These are phyloP conservation scores for Dacryopinax primogenitus DNA, from an alignment of 768 basidiomycete genomes.

Conservation along the genomic window DNA sequence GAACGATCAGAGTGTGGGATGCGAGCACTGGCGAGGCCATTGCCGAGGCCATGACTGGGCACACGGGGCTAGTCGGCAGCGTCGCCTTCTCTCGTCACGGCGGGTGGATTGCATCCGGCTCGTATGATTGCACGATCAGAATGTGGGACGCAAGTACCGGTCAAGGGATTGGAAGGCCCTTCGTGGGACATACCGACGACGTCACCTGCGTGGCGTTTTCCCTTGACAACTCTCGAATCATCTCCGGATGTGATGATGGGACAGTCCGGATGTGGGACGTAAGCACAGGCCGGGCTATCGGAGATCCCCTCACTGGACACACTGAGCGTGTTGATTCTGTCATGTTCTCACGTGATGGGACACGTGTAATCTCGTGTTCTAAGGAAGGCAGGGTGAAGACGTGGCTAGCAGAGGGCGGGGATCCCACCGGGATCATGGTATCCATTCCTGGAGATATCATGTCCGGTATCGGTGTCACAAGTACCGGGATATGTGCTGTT, in stretches of 20 bases:
- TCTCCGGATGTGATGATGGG: constrained; percentile 13
- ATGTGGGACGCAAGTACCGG: constrained; percentile 36
- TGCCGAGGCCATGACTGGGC: constrained; percentile 1
- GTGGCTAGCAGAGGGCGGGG: constrained; percentile 35
- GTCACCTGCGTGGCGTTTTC: constrained; percentile 13
- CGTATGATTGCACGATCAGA: constrained; percentile 32
- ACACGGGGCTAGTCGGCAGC: constrained; percentile 23
- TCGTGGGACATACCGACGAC: constrained; percentile 10
- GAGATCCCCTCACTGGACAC: constrained; percentile 28
- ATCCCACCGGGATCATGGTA: too few relatives aligned
- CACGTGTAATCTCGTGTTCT: constrained; percentile 31
- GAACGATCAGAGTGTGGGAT: constrained; percentile 11
- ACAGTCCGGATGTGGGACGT: constrained; percentile 15
- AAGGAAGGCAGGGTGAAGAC: constrained; percentile 33
- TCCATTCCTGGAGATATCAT: too few relatives aligned
- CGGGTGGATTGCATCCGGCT: constrained; percentile 32
- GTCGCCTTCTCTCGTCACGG: constrained; percentile 33
- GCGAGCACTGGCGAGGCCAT: constrained; percentile 9
- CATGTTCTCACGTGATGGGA: constrained; percentile 33
- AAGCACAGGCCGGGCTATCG: not conserved
- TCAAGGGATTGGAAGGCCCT: not conserved
- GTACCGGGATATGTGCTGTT: too few relatives aligned
- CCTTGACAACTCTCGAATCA: constrained; percentile 12
- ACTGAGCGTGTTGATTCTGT: constrained; percentile 35
- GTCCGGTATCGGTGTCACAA: too few relatives aligned